phyloP scores from a whole-genome alignment of 1,139 yeast genomes.

The Torulaspora globosa region DNA sequence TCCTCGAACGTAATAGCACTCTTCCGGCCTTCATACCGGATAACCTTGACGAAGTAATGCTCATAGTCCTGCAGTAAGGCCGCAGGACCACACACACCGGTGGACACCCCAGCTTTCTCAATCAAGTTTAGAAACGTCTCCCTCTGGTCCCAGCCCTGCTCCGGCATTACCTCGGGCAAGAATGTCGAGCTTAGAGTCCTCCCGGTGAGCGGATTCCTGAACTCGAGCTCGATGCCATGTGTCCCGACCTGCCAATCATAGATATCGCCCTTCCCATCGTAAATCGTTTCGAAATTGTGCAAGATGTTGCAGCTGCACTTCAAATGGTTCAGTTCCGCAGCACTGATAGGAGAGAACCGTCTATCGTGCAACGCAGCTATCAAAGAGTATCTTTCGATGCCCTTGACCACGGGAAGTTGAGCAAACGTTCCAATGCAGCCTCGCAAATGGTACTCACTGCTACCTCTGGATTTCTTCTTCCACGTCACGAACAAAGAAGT shows the following conservation, averaged over 20 bases:
- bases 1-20: conserved; percentile 28
- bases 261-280: conserved; percentile 27
- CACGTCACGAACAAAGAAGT: conserved; percentile 83
- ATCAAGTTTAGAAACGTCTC: conserved; percentile 70
- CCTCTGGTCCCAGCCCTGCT: conserved; percentile 75
- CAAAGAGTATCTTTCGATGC: conserved; percentile 59
- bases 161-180: conserved; percentile 86
- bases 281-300: conserved; percentile 30
- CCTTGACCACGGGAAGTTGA: conserved; percentile 46
- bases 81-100: conserved; percentile 14
- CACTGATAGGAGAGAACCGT: conserved; percentile 65
- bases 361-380: conserved; percentile 73
- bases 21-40: conserved; percentile 34
- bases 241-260: conserved; percentile 76
- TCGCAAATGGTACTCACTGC: conserved; percentile 45
- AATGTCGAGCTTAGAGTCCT: conserved; percentile 65
- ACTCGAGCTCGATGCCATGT: conserved; percentile 63
- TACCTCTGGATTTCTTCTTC: conserved; percentile 46
- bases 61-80: conserved; percentile 27
- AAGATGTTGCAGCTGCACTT: conserved; percentile 40
- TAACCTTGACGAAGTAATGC: conserved; percentile 31
- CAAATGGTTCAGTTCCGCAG: conserved; percentile 50
- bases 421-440: conserved; percentile 94
- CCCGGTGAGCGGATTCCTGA: conserved; percentile 44
- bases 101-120: conserved; percentile 51